Base-by-base conservation (phyloP, 1,284 basidiomycete species). In the Cryptococcus sp. region DNA sequence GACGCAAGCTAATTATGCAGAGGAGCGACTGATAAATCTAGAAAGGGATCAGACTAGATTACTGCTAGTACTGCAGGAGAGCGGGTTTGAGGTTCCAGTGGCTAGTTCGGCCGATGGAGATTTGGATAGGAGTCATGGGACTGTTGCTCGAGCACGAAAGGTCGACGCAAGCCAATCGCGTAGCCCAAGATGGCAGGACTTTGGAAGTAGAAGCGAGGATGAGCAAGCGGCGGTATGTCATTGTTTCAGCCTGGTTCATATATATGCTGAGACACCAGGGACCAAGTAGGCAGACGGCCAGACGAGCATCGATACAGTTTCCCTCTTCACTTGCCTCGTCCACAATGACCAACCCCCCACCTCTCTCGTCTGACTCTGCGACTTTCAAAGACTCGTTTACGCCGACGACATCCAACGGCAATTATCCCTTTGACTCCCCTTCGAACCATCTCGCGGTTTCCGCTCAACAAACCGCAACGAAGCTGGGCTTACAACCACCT, bases 371-470 rank as follows among this genome's bases (percentile, higher is more conserved):
- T 40, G 62, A 69, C 21, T 65, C 64, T 2, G 54, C 63, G 9
- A 63, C 66, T 1, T 67, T 66, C 51, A 56, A 64, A 40, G 65
- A 67, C 41, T 50, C 54, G 37, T 67, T 66, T 50, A 69, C 65
- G 7, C 54, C 62, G 2, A 61, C 64, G 4, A 60, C 59, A 22
- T 45, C 60, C 32, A 58, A 53, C 51, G 41, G 55, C 1, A n/a
- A 52, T 4, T 62, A 67, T 48, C 46, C 61, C 2, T 67, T 67
- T 46, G 66, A 67, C 36, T 69, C 70, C 3, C 69, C 70, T 1
- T 45, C 50, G 14, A 49, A 51, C 28, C 36, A 31, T 18, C 14
- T 21, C 25, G 49, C 23, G 16, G 44, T 18, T 13, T 9, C 9
- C 32, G 32, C 32, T 4, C 9, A 13, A 40, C 34, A 16, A 11